Base-by-base conservation (phyloP, 352 stramenopile species). In the Pythium myriotylum region DNA sequence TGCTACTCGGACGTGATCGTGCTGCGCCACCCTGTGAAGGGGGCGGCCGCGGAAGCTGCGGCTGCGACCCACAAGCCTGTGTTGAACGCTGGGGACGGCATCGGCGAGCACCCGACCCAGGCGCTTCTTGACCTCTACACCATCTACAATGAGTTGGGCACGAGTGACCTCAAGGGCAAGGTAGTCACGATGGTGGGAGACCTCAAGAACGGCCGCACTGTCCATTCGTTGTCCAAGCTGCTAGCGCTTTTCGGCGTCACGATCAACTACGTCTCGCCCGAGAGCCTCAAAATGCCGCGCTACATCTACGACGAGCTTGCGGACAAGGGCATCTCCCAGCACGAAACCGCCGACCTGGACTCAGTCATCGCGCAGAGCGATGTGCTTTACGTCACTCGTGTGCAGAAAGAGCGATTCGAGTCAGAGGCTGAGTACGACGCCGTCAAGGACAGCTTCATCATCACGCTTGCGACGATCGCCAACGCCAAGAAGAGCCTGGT, bases 41-140 rank as follows among this genome's bases (percentile, higher is more conserved):
- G 94, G 47, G 93, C 80, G 55, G 91, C 89, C 17, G 65, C 81
- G 7, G 68, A 90, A 22, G 92, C 90, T 14, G 85, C 93, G 2
- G 70, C 63, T 6, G 81, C 85, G 6, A 96, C 76, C n/a, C 66
- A 70, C 22, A 98, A 98, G 62, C 96, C 95, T 14, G 85, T 99
- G 33, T 72, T 99, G 4, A 99, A 99, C 77, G 91, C 92, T 33
- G 91, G 79, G 9, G 97, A 99, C 73, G 98, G 98, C 27, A 84
- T 97, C 8, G 97, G 97, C 51, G 97, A 99, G 70, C 98, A 99
- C 86, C 98, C 98, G 23, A 99, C 97, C 13, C 98, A 99, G 69
- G 97, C 97, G 32, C 79, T 99, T 50, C 88, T 99, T 69, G 98
- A 99, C 75, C 65, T 99, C 24, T 99, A 98, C 79, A 99, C 96